Base-by-base conservation (phyloP, 2,329 filamentous ascomycete genomes). In the Verticillium nubilum region DNA sequence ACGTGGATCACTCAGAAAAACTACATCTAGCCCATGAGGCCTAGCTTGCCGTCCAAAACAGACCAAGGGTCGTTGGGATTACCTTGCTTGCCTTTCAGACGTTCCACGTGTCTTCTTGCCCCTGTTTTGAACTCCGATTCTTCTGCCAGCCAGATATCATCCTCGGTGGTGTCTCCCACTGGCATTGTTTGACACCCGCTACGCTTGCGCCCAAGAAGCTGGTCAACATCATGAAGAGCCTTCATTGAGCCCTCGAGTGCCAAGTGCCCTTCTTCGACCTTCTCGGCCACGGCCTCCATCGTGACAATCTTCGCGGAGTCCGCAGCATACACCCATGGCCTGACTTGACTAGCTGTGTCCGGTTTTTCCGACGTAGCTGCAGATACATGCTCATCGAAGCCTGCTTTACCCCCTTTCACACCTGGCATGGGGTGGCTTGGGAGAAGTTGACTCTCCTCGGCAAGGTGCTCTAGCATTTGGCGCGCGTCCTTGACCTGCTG, bases 371-470 rank as follows among this genome's bases (percentile, higher is more conserved):
- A 66, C n/a, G 66, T 65, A 3, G 69, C 69, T 27, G 68, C 70
- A 6, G 70, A 70, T 27, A 79, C 70, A 5, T 75, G 76, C n/a
- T 78, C 74, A n/a, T 73, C 75, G 56, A 82, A 75, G 50, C 76
- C 76, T n/a, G 72, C 71, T 25, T 74, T 72, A 17, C 70, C 65
- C 47, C 71, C 73, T 6, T 61, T 60, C 2, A 69, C 67, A 23
- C 67, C 69, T 3, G 77, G 74, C 64, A 77, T 71, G 1, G 82
- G 78, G 62, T 86, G 78, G 9, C 75, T 72, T 1, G 80, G 80
- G 13, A 89, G 76, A 17, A 89, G 73, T 63, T 86, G 84, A 65
- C 86, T 88, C 67, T 88, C 85, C 55, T 88, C 81, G 12, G 80
- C 78, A 2, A 88, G 73, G 59, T 80, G 82, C 55, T 79, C 77